Conservation (phyloP, 371 early-diverging fungal genomes). For the Rhizopus delemar region DNA sequence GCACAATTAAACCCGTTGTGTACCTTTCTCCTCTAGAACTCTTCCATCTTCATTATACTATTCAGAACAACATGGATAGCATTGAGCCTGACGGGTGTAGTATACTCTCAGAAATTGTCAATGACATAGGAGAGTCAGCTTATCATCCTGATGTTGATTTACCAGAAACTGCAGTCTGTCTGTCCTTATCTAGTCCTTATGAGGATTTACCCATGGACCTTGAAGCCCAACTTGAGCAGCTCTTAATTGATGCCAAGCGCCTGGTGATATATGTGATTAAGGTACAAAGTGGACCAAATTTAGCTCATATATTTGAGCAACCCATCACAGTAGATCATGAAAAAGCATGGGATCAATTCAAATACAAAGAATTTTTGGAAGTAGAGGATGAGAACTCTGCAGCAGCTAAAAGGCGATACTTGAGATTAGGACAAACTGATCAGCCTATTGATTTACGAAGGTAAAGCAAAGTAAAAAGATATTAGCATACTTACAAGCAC, state of each 20-base stretch:
- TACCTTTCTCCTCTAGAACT: constrained; percentile 89
- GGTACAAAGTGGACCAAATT: constrained; percentile 77
- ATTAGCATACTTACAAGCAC: neutral
- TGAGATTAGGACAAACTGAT: constrained; percentile 34
- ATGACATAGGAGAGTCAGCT: constrained; percentile 83
- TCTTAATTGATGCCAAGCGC: constrained; percentile 90
- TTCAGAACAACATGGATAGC: constrained; percentile 74
- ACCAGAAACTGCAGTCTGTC: constrained; percentile 65
- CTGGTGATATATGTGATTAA: constrained; percentile 79
- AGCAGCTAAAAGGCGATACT: constrained; percentile 30
- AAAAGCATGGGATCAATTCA: constrained; percentile 58
- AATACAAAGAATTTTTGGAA: constrained; percentile 47
- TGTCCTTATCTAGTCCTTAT: constrained; percentile 71
- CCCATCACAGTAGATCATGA: constrained; percentile 78
- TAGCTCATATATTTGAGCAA: constrained; percentile 82
- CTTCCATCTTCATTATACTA: constrained; percentile 80
- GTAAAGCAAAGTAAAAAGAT: constrained; percentile 16
- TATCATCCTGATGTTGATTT: constrained; percentile 52
- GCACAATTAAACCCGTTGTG: constrained; percentile 82
- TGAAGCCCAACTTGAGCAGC: constrained; percentile 63
- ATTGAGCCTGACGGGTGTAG: constrained; percentile 67
- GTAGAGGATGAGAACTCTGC: constrained; percentile 15
- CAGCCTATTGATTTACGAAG: constrained; percentile 38
- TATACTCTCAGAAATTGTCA: constrained; percentile 75
- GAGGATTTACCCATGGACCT: constrained; percentile 66